Base-by-base conservation (phyloP, 1,284 basidiomycete genomes). In the Apiotrichum brassicae region DNA sequence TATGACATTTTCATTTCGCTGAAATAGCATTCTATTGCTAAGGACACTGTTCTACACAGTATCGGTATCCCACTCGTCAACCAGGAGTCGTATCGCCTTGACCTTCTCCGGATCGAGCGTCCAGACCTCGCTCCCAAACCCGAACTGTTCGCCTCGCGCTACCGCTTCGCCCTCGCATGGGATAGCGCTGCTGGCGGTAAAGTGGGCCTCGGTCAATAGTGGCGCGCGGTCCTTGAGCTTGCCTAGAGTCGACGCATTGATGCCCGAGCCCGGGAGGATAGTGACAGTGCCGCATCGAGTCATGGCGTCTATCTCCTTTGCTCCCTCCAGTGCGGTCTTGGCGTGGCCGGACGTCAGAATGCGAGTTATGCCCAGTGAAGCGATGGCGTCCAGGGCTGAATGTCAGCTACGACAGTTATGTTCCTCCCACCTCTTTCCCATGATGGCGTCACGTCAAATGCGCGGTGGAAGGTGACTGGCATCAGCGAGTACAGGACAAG, bases 381-480 rank as follows among this genome's bases (percentile, higher is more conserved):
- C 73, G 25, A 87, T 72, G 48, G 77, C 76, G 22, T 67, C 63
- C 49, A 82, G 73, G 30, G 83, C 85, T 86, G 43, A 13, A 23
- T 36, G 40, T 42, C 12, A 42, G 40, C n/a, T 4, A 14, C 5
- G n/a, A 34, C 3, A 7, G n/a, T 34, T 3, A n/a, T 11, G 13
- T 7, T 14, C 5, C 3, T 58, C 51, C 26, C 19, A 54, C 56
- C 50, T 38, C 39, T 23, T 35, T 36, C 36, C 58, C 77, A 70
- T 63, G 85, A 77, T 40, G 68, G 67, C 4, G 80, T 79, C 81
- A 88, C 82, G 64, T 89, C 87, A 60, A 88, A 84, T 16, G 87
- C 87, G 48, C 87, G 77, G 64, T 89, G 87, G 64, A 89, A 89
- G 57, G 84, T 87, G 28, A 87, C 86, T 87, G 37, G 22, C 9